Base-by-base conservation (phyloP, 2,329 filamentous ascomycete species). In the Botrytis squamosa region DNA sequence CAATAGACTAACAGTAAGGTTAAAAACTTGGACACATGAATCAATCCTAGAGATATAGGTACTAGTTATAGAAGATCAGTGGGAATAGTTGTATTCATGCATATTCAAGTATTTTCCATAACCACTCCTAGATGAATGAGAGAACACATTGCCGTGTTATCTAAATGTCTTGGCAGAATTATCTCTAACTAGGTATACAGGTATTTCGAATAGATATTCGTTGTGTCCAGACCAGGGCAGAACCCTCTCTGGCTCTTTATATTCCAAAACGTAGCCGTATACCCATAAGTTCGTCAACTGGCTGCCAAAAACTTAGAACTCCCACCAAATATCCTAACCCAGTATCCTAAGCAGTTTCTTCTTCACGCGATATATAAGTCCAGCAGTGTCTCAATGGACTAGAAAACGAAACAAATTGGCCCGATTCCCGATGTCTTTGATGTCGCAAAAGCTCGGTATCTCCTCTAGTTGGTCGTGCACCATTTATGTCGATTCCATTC, bases 301-400 rank as follows among this genome's bases (percentile, higher is more conserved):
- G 0, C 14, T 1, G 3, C 46, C 22, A 14, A 16, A 14, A 52
- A 1, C 22, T n/a, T 55, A 25, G 4, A 55, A 29, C 2, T 38
- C 4, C 36, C 20, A 40, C 25, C 14, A 55, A 40, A n/a, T 14
- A 52, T 36, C 14, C 44, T 46, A 46, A 22, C 1, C 20, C 20
- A 46, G 3, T 46, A 22, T 46, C 20, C 44, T 52, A 36, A 7
- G 3, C 4, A 29, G 18, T 1, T 29, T 20, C 9, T 55, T 25
- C 12, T 20, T 22, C 16, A 6, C 22, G 29, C 55, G 65, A 67
- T 20, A 29, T 52, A 40, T 67, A 67, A 40, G 22, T 67, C 46
- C 46, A 55, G 4, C 65, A 55, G 22, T 67, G 46, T 22, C 65
- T 67, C 33, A 67, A 14, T 8, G 65, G 65, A 67, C 65, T 67